phyloP scores from a whole-genome alignment of 495 filamentous ascomycete species.

The Niebla homalea region DNA sequence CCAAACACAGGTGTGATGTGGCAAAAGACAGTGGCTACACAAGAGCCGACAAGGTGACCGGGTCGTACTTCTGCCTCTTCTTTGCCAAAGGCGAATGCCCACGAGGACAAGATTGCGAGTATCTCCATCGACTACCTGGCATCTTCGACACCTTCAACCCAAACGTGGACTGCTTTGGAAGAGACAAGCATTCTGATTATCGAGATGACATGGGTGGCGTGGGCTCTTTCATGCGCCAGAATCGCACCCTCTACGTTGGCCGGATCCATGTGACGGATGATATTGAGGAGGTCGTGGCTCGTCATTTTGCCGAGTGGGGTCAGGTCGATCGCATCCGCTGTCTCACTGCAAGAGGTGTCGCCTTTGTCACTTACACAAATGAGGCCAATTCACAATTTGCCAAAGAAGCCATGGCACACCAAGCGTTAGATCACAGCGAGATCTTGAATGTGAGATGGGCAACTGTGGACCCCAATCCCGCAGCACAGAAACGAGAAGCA shows the following conservation, averaged over 20 bases:
- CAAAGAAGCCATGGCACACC: conserved; percentile 83
- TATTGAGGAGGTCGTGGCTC: conserved; percentile 88
- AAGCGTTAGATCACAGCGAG: conserved; percentile 74
- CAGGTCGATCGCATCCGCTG: conserved; percentile 78
- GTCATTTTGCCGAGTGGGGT: conserved; percentile 92
- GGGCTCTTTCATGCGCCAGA: conserved; percentile 79
- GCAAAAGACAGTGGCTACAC: conserved; percentile 78
- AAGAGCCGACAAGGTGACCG: conserved; percentile 62
- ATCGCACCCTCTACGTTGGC: conserved; percentile 69
- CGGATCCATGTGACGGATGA: conserved; percentile 94
- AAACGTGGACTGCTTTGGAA: conserved; percentile 87
- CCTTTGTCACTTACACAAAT: conserved; percentile 79
- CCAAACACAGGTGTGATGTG: conserved; percentile 69
- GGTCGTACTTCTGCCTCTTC: conserved; percentile 85
- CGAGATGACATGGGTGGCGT: conserved; percentile 95
- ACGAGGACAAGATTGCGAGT: conserved; percentile 83
- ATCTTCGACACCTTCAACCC: conserved; percentile 76
- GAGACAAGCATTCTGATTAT: conserved; percentile 78
- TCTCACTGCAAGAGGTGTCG: conserved; percentile 82
- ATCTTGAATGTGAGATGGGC: conserved; percentile 96
- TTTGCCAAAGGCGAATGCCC: conserved; percentile 77
- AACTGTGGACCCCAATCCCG: conserved; percentile 88
- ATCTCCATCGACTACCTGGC: conserved; percentile 75
- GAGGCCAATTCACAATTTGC: conserved; percentile 82
- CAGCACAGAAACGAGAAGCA: conserved; percentile 86